phyloP scores from a whole-genome alignment of 768 basidiomycete genomes.

The Suillus plorans region DNA sequence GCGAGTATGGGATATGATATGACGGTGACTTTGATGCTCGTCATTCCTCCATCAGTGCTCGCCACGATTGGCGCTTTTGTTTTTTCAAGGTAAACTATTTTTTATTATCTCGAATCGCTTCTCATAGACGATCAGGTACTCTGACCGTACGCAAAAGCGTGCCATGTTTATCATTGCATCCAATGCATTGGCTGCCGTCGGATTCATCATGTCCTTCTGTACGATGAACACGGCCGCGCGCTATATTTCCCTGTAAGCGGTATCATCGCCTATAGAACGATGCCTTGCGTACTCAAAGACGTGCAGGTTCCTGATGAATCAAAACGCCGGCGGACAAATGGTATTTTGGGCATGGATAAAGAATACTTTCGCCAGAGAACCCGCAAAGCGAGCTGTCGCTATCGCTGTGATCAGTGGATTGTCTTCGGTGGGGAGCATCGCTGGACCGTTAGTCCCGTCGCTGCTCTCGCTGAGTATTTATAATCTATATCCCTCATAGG shows the following conservation, averaged over 20 bases:
- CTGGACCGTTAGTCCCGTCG: conserved; percentile 60
- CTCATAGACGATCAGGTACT: conserved; percentile 44
- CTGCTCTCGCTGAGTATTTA: not conserved
- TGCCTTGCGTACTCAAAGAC: not conserved
- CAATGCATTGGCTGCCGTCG: conserved; percentile 54
- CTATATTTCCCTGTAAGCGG: conserved; percentile 56
- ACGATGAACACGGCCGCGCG: conserved; percentile 59
- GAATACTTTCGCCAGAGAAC: conserved; percentile 63
- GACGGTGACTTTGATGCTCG: conserved; percentile 39
- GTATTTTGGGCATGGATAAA: conserved; percentile 49
- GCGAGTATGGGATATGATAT: conserved; percentile 34
- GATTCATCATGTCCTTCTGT: conserved; percentile 59
- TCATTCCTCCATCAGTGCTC: conserved; percentile 38
- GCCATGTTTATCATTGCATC: conserved; percentile 62
- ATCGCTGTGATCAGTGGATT: conserved; percentile 77
- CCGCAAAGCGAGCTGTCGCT: conserved; percentile 79
- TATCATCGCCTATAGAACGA: not conserved
- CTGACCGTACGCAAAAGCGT: conserved; percentile 65
- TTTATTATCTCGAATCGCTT: not conserved
- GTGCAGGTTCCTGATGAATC: conserved; percentile 67
- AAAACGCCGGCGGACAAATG: conserved; percentile 67
- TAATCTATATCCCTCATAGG: conserved; percentile 20
- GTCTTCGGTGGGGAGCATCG: conserved; percentile 77
- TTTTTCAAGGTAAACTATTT: not conserved
- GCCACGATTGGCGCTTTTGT: conserved; percentile 31